Conservation (phyloP, 495 filamentous ascomycete species). For the Filosporella fistucella region DNA sequence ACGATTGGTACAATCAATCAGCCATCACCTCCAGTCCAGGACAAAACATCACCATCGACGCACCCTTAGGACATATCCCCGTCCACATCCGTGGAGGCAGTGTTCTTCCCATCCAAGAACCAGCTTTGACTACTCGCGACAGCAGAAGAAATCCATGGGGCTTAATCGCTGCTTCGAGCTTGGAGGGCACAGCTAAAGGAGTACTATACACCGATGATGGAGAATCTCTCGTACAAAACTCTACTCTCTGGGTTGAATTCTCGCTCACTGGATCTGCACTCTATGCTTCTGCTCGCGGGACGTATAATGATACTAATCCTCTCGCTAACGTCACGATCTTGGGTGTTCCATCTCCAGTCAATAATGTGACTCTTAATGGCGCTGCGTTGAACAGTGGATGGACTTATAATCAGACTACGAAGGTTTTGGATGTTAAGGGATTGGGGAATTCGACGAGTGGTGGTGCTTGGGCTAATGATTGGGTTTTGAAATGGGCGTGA, state of each 20-base stretch:
- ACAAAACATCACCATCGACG: constrained; percentile 67
- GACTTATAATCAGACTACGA: constrained; percentile 40
- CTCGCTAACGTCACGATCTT: constrained; percentile 64
- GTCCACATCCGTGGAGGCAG: constrained; percentile 69
- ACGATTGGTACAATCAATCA: constrained; percentile 74
- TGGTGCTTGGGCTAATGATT: constrained; percentile 54
- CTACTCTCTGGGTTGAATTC: constrained; percentile 57
- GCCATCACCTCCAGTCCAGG: constrained; percentile 46
- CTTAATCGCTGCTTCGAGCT: constrained; percentile 57
- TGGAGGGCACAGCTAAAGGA: constrained; percentile 55
- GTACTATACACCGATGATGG: constrained; percentile 81
- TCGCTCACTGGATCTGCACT: constrained; percentile 39
- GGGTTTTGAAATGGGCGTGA: constrained; percentile 52
- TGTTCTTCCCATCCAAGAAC: constrained; percentile 66
- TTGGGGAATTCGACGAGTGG: constrained; percentile 41
- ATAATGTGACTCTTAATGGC: constrained; percentile 14
- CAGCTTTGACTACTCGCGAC: constrained; percentile 63
- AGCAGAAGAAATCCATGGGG: constrained; percentile 66
- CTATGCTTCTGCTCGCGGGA: constrained; percentile 41
- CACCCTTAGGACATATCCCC: constrained; percentile 75
- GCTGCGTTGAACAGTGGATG: constrained; percentile 35
- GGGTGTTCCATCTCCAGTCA: constrained; percentile 38
- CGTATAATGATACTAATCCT: constrained; percentile 54
- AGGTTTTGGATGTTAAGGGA: constrained; percentile 44
- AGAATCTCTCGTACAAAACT: constrained; percentile 56